These are phyloP conservation scores for Cubamyces lactineus DNA, from an alignment of 768 basidiomycete species.

Conservation along the genomic window DNA sequence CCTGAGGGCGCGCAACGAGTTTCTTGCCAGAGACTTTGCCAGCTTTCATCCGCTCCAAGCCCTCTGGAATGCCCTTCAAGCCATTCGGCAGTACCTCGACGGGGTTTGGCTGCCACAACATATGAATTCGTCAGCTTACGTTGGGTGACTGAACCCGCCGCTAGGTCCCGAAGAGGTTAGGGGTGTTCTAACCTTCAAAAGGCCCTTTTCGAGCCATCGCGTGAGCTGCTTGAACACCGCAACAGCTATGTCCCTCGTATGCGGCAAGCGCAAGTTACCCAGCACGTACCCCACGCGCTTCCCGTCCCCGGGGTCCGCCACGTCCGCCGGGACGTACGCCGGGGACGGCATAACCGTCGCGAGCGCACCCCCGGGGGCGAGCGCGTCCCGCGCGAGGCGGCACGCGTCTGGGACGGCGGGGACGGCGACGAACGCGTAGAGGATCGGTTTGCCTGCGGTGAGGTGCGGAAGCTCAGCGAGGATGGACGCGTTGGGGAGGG, in stretches of 20 bases:
- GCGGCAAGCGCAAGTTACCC: conserved; percentile 20
- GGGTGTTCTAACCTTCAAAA: conserved; percentile 24
- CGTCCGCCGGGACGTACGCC: background rate
- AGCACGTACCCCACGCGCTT: conserved; percentile 21
- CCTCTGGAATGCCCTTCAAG: conserved; percentile 41
- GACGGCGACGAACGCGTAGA: conserved; percentile 10
- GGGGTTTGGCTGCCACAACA: conserved; percentile 41
- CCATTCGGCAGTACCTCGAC: conserved; percentile 45
- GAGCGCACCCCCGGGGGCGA: conserved; percentile 28
- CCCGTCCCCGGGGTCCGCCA: conserved; percentile 17
- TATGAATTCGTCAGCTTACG: background rate
- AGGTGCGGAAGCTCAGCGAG: conserved; percentile 8
- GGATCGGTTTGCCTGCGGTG: conserved; percentile 4
- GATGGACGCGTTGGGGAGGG: conserved; percentile 7
- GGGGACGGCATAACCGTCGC: conserved; percentile 12
- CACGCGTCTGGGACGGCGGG: background rate
- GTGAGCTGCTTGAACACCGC: conserved; percentile 24
- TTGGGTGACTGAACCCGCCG: too few species aligned
- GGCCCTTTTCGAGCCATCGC: conserved; percentile 24
- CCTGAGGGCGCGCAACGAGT: conserved; percentile 45
- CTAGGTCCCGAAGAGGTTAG: too few species aligned
- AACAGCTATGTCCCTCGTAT: conserved; percentile 14
- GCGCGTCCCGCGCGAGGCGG: background rate
- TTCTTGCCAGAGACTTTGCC: conserved; percentile 46
- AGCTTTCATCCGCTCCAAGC: conserved; percentile 41